These are phyloP conservation scores for Myxozyma geophila DNA, from an alignment of 805 yeast species.

Conservation along the genomic window DNA sequence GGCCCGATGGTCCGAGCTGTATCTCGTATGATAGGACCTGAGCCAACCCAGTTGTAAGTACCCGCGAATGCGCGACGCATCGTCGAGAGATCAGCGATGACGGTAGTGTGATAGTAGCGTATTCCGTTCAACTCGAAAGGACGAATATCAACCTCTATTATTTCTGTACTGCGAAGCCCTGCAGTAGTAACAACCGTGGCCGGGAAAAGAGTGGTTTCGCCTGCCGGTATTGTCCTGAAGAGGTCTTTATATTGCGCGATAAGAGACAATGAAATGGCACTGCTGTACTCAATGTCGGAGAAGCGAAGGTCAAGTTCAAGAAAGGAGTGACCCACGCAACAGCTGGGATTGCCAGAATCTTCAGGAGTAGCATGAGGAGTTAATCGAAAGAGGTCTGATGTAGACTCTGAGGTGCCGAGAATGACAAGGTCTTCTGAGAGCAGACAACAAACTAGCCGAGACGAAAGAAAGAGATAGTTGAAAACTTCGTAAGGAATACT, in stretches of 20 bases:
- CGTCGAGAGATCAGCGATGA: not conserved
- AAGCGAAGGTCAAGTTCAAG: slow-evolving; percentile 7
- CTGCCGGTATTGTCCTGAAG: not conserved
- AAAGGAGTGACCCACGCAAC: slow-evolving; percentile 8
- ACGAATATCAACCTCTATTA: slow-evolving; percentile 1
- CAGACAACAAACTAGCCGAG: slow-evolving; percentile 5
- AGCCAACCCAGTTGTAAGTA: not conserved
- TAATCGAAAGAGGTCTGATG: slow-evolving; percentile 6
- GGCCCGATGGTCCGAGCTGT: slow-evolving; percentile 1
- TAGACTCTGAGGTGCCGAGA: slow-evolving; percentile 6
- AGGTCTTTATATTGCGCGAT: not conserved
- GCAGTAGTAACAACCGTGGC: not conserved
- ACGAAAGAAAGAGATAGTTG: slow-evolving; percentile 9
- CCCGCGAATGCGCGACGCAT: slow-evolving; percentile 1
- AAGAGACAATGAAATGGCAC: not conserved
- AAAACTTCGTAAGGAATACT: slow-evolving; percentile 1
- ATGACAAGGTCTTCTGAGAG: not conserved
- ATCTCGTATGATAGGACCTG: not conserved
- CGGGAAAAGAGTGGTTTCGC: not conserved
- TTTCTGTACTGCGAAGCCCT: not conserved
- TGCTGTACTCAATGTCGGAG: not conserved
- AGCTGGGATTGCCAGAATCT: slow-evolving; percentile 1
- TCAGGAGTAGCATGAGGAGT: slow-evolving; percentile 2
- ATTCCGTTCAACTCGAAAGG: not conserved
- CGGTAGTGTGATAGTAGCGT: not conserved